Conservation (phyloP, 2,329 filamentous ascomycete species). For the Penicillium fuscoglaucum region DNA sequence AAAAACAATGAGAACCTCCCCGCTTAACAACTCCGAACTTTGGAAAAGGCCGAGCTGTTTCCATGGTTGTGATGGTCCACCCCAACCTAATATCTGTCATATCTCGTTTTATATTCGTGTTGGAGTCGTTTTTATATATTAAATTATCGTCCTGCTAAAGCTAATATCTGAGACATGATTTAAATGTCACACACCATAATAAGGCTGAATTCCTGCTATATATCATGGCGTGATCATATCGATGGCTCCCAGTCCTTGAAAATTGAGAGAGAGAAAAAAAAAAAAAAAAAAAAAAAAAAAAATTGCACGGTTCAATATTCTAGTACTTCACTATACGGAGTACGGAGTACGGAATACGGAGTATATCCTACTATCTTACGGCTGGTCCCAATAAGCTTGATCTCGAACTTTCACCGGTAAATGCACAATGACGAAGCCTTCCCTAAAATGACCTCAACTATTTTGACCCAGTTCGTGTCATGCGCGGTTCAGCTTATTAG, state of each 20-base stretch:
- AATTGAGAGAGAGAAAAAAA: too few species aligned
- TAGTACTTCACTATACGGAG: not conserved
- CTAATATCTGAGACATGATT: not conserved
- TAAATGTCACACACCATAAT: not conserved
- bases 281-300: too few species aligned
- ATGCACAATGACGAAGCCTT: not conserved
- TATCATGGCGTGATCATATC: not conserved
- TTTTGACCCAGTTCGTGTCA: not conserved
- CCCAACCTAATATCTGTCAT: not conserved
- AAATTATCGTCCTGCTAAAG: too few species aligned
- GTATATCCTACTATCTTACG: not conserved
- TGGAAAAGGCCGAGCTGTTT: not conserved
- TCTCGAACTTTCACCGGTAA: not conserved
- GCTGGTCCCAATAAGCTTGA: not conserved
- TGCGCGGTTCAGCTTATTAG: not conserved
- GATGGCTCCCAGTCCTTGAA: not conserved
- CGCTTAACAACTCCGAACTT: not conserved
- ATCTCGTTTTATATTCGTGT: not conserved
- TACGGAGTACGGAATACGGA: not conserved
- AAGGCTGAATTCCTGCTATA: not conserved
- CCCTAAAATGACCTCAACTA: not conserved
- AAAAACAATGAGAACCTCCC: not conserved
- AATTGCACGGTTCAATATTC: not conserved
- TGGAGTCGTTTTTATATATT: not conserved
- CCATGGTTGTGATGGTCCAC: conserved; percentile 2